phyloP scores from a whole-genome alignment of 257 asterid species.

The Solanum virginianum region DNA sequence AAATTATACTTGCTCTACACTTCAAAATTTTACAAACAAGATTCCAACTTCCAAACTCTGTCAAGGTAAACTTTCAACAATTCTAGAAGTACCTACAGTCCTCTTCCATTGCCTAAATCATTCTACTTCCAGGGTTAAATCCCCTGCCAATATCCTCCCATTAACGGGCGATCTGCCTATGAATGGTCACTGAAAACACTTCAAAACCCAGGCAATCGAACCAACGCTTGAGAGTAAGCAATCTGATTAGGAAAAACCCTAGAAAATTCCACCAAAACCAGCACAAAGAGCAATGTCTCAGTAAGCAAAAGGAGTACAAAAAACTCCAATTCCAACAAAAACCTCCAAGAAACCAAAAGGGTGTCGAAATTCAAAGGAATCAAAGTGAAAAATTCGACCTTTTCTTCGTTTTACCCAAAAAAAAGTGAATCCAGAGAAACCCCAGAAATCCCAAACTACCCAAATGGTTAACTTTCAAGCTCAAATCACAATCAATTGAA shows the following conservation, averaged over 20 bases:
- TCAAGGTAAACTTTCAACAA: background rate
- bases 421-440: background rate
- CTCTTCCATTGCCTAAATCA: constrained; percentile 16
- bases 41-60: background rate
- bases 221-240: background rate
- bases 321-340: background rate
- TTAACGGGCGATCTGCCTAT: background rate
- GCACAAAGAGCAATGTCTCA: background rate
- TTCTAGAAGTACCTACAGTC: constrained; percentile 14
- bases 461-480: background rate
- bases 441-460: background rate
- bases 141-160: background rate
- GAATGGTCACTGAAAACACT: background rate
- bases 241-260: background rate
- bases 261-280: background rate
- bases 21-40: background rate
- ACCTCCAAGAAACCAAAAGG: background rate
- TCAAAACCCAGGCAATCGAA: background rate
- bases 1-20: background rate
- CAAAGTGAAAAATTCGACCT: background rate
- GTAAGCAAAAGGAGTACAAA: background rate
- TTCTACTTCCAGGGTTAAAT: background rate
- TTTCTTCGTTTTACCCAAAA: background rate
- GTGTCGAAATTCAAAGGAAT: background rate
- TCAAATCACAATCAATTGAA: background rate